Evolutionary conservation across 306 rosid genomes (phyloP).

Genomic region (Castanopsis chinensis): DNA sequence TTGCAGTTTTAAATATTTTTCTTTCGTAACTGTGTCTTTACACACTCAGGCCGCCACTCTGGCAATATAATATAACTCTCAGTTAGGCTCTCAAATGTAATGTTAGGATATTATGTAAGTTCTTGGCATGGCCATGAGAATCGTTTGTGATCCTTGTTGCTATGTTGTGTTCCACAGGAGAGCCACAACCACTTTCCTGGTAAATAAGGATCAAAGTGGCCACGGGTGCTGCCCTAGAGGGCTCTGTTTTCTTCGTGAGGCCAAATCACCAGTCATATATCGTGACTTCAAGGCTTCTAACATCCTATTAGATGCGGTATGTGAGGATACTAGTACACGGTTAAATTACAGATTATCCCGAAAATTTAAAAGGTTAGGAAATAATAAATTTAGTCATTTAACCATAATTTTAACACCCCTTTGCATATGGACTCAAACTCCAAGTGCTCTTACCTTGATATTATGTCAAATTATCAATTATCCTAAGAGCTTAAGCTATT

Average conservation of each 20-base stretch:
- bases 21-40: background rate
- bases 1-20: background rate
- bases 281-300: conserved; percentile 97
- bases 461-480: no score
- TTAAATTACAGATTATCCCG: no score
- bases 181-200: conserved; percentile 88
- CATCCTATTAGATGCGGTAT: conserved; percentile 84
- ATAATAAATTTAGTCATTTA: no score
- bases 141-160: background rate
- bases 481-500: no score
- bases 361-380: no score
- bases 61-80: background rate
- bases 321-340: background rate
- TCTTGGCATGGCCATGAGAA: background rate
- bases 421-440: no score
- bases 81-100: background rate
- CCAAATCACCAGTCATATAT: conserved; percentile 84
- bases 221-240: conserved; percentile 91
- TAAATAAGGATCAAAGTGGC: conserved; percentile 87
- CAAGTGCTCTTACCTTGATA: no score
- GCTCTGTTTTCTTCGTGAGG: conserved; percentile 90
- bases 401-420: no score
- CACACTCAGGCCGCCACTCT: no score
- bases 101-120: background rate
- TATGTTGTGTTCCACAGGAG: conserved; percentile 55